Evolutionary conservation across 768 basidiomycete species (phyloP).

Genomic region (Psilocybe subaeruginosa): DNA sequence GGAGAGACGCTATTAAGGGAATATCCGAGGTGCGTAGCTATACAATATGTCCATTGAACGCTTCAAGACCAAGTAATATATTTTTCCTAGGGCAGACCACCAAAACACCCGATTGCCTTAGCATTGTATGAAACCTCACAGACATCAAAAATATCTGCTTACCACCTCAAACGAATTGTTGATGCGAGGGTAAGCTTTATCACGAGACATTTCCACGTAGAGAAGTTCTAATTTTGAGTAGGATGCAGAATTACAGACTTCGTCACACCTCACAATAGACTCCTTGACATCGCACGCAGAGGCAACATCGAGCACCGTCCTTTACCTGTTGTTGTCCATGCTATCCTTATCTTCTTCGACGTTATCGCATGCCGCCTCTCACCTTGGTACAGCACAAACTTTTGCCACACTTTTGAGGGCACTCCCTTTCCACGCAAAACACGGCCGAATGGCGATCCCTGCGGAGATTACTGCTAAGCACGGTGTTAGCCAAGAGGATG

Average conservation of each 20-base stretch:
- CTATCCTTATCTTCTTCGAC: slow-evolving; percentile 55
- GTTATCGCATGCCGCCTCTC: slow-evolving; percentile 79
- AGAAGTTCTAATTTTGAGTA: slow-evolving; percentile 29
- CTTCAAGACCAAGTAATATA: slow-evolving; percentile 13
- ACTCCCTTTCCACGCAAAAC: slow-evolving; percentile 75
- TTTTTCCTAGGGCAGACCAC: slow-evolving; percentile 64
- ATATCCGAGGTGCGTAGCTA: slow-evolving; percentile 58
- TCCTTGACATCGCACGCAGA: slow-evolving; percentile 76
- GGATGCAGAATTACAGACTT: slow-evolving; percentile 69
- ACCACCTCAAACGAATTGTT: slow-evolving; percentile 82
- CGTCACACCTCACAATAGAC: slow-evolving; percentile 68
- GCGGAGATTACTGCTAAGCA: slow-evolving; percentile 82
- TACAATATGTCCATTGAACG: slow-evolving; percentile 10
- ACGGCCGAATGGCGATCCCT: slow-evolving; percentile 75
- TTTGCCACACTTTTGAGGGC: slow-evolving; percentile 73
- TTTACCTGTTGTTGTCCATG: slow-evolving; percentile 77
- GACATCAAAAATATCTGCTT: slow-evolving; percentile 55
- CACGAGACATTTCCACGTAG: slow-evolving; percentile 5
- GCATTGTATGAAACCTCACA: slow-evolving; percentile 65
- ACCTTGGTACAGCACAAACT: slow-evolving; percentile 77
- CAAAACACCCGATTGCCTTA: slow-evolving; percentile 79
- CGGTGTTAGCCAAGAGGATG: slow-evolving; percentile 78
- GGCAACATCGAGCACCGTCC: slow-evolving; percentile 76
- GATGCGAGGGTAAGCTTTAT: slow-evolving; percentile 72
- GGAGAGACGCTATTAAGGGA: slow-evolving; percentile 77